Percentiles rank a stretch among this genome's conserved stretches.
Evolutionary conservation across 2,329 filamentous ascomycete genomes (phyloP).

Genomic region (Fusarium sp.): DNA sequence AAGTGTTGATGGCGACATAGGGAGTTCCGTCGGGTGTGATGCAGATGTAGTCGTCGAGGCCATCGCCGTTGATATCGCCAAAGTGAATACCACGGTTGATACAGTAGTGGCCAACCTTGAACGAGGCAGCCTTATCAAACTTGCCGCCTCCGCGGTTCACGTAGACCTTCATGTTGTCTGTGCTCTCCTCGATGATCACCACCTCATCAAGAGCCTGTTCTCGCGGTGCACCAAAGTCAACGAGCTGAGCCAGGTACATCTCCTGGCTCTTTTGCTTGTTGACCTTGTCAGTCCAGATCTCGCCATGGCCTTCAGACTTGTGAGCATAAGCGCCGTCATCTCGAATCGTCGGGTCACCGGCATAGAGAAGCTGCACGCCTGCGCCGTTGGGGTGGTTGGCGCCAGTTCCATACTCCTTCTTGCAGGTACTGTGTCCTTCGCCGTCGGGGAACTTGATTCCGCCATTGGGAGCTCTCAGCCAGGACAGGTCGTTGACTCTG

Average conservation of each 20-base stretch:
- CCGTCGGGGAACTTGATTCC: no score
- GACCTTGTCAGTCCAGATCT: slow-evolving; percentile 5
- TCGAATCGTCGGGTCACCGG: background rate
- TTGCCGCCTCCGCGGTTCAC: slow-evolving; percentile 7
- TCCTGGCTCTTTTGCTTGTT: no score
- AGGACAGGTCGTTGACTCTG: no score
- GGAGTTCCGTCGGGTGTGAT: slow-evolving; percentile 1
- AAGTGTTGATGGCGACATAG: slow-evolving; percentile 2
- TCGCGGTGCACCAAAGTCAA: slow-evolving; percentile 7
- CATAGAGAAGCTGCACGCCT: slow-evolving; percentile 15
- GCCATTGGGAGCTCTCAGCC: no score
- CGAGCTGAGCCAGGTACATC: background rate
- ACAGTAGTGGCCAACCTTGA: background rate
- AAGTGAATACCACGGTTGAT: background rate
- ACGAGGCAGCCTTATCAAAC: background rate
- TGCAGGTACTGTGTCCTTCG: no score
- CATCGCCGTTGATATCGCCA: background rate
- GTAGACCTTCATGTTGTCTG: no score
- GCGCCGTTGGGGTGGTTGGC: slow-evolving; percentile 21
- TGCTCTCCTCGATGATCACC: no score
- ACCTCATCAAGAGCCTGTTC: background rate
- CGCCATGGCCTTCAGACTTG: slow-evolving; percentile 28
- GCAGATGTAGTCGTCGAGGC: slow-evolving; percentile 9
- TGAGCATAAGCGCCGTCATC: slow-evolving; percentile 48
- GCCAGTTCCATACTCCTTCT: background rate